Percentiles rank a stretch among this genome's conserved stretches.
Conservation (phyloP, 2,329 filamentous ascomycete species). For the Claviceps cyperi region DNA sequence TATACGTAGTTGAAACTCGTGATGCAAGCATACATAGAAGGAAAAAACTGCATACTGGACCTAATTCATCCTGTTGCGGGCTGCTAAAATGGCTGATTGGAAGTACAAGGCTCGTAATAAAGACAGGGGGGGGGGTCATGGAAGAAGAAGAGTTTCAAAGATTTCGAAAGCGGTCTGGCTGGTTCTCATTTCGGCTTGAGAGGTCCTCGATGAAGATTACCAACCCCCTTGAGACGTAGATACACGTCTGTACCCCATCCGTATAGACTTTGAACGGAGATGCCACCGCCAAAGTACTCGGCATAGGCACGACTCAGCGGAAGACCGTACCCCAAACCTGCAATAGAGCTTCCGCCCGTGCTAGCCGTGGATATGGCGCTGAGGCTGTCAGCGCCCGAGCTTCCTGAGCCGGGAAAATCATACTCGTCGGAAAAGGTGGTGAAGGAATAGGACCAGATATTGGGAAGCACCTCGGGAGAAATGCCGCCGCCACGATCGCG, state of each 20-base stretch:
- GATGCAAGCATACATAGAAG: too few species aligned
- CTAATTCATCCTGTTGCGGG: too few species aligned
- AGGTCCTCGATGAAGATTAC: slow-evolving; percentile 27
- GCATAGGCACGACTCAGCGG: slow-evolving; percentile 87
- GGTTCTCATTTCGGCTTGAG: not conserved
- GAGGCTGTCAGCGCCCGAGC: slow-evolving; percentile 45
- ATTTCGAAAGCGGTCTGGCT: too few species aligned
- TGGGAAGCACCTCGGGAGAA: slow-evolving; percentile 62
- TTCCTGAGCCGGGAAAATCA: slow-evolving; percentile 25
- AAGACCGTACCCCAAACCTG: slow-evolving; percentile 82
- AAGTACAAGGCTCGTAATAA: too few species aligned
- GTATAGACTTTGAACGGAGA: slow-evolving; percentile 86
- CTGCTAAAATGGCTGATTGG: too few species aligned
- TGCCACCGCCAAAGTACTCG: slow-evolving; percentile 94
- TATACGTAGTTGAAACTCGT: too few species aligned
- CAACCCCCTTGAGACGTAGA: slow-evolving; percentile 47
- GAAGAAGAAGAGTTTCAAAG: too few species aligned
- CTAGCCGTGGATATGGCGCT: slow-evolving; percentile 60
- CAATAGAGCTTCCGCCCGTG: slow-evolving; percentile 68
- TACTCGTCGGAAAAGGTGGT: slow-evolving; percentile 70
- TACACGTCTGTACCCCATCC: slow-evolving; percentile 77
- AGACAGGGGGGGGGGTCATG: too few species aligned
- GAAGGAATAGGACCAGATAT: slow-evolving; percentile 96
- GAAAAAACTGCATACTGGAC: too few species aligned
- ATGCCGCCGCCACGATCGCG: slow-evolving; percentile 93